Evolutionary conservation across 2,329 filamentous ascomycete genomes (phyloP).

Genomic region (Juglanconis sp.): DNA sequence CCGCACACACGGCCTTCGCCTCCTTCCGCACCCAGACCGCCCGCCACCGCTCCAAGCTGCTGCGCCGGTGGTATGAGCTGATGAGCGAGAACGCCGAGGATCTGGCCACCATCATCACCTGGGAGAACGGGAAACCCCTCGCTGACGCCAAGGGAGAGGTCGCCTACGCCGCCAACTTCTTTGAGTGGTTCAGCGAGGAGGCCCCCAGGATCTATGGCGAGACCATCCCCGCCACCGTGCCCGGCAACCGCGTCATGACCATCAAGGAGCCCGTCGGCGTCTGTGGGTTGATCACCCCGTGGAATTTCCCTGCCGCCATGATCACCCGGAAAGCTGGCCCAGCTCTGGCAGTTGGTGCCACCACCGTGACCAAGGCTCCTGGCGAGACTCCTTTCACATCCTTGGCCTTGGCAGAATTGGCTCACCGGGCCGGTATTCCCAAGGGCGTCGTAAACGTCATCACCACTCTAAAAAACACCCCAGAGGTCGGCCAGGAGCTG

Average conservation of each 20-base stretch:
- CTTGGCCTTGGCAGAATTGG: slow-evolving; percentile 82
- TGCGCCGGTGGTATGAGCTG: slow-evolving; percentile 79
- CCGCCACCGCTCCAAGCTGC: slow-evolving; percentile 69
- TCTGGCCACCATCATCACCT: slow-evolving; percentile 77
- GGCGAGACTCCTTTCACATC: slow-evolving; percentile 90
- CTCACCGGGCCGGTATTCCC: slow-evolving; percentile 81
- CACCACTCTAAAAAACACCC: slow-evolving; percentile 75
- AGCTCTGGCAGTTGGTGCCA: slow-evolving; percentile 89
- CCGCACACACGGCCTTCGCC: slow-evolving; percentile 74
- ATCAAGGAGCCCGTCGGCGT: slow-evolving; percentile 83
- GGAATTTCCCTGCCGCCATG: slow-evolving; percentile 85
- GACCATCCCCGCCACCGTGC: slow-evolving; percentile 66
- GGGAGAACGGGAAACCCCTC: slow-evolving; percentile 85
- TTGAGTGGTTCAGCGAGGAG: slow-evolving; percentile 81
- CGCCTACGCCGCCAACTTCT: slow-evolving; percentile 69
- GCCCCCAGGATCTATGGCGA: slow-evolving; percentile 72
- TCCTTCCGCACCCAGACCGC: slow-evolving; percentile 69
- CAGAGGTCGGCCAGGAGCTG: slow-evolving; percentile 71
- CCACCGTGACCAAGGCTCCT: slow-evolving; percentile 86
- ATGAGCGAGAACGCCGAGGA: slow-evolving; percentile 77
- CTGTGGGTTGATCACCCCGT: slow-evolving; percentile 78
- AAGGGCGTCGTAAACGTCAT: slow-evolving; percentile 89
- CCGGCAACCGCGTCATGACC: slow-evolving; percentile 73
- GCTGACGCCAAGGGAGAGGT: slow-evolving; percentile 72
- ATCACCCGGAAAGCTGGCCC: slow-evolving; percentile 68